Conservation (phyloP, 1,139 yeast genomes). For the Chernovozyma aurita region DNA sequence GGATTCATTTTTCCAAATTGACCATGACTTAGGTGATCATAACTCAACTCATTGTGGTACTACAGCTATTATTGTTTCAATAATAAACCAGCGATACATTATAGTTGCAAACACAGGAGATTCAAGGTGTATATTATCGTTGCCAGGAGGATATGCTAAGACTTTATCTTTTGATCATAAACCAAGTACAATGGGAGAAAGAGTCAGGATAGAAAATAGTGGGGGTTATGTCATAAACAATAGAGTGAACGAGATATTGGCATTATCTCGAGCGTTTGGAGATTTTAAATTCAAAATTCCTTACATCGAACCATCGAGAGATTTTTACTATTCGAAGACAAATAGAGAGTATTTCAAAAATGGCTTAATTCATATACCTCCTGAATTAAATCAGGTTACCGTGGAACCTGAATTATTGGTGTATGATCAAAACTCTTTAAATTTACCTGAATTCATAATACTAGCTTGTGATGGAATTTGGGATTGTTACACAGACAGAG, state of each 20-base stretch:
- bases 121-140: conserved; percentile 60
- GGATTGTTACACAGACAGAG: conserved; percentile 67
- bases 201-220: conserved; percentile 66
- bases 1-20: conserved; percentile 55
- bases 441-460: conserved; percentile 57
- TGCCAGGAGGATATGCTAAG: conserved; percentile 49
- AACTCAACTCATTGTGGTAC: conserved; percentile 55
- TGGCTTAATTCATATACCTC: conserved; percentile 30
- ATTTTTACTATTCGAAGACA: conserved; percentile 23
- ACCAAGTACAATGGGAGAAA: conserved; percentile 71
- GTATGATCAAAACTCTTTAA: conserved; percentile 34
- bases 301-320: conserved; percentile 29
- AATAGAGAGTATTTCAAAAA: conserved; percentile 18
- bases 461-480: conserved; percentile 79
- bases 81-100: conserved; percentile 46
- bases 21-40: conserved; percentile 45
- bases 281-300: conserved; percentile 64
- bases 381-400: conserved; percentile 50
- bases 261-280: conserved; percentile 73
- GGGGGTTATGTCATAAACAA: conserved; percentile 69
- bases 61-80: conserved; percentile 56
- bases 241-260: conserved; percentile 69
- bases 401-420: conserved; percentile 68
- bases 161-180: conserved; percentile 72
- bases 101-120: conserved; percentile 73